Conservation (phyloP, 495 filamentous ascomycete genomes). For the Polyplosphaeria fusca region DNA sequence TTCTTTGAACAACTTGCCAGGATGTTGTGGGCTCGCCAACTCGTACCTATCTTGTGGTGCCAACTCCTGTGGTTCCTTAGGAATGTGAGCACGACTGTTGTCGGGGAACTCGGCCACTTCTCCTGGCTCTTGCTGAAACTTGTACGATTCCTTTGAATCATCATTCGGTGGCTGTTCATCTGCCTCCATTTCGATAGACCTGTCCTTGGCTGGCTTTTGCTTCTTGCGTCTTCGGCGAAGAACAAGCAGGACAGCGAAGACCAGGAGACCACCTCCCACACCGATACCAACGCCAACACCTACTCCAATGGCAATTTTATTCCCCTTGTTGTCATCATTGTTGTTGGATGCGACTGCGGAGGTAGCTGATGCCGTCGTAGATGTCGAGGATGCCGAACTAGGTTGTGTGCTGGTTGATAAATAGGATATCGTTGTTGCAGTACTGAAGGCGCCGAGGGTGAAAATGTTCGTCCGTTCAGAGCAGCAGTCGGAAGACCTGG, state of each 20-base stretch:
- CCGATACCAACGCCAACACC: slow-evolving; percentile 15
- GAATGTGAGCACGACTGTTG: slow-evolving; percentile 7
- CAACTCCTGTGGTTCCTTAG: slow-evolving; percentile 4
- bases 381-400: background rate
- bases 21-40: background rate
- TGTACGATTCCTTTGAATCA: too few species aligned
- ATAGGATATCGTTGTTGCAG: slow-evolving; percentile 7
- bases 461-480: slow-evolving; percentile 17
- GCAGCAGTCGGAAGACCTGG: slow-evolving; percentile 8
- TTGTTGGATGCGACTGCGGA: background rate
- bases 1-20: slow-evolving; percentile 1
- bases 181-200: too few species aligned
- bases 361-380: background rate
- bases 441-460: slow-evolving; percentile 6
- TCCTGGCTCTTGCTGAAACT: too few species aligned
- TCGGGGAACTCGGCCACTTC: too few species aligned
- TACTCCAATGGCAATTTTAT: background rate
- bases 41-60: background rate
- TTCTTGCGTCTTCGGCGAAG: slow-evolving; percentile 1
- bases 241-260: slow-evolving; percentile 1
- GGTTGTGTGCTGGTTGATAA: too few species aligned
- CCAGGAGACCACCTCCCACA: background rate
- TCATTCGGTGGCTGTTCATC: too few species aligned
- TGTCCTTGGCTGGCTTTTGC: background rate
- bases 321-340: background rate